These are phyloP conservation scores for Candida corydali DNA, from an alignment of 805 yeast species.

Conservation along the genomic window DNA sequence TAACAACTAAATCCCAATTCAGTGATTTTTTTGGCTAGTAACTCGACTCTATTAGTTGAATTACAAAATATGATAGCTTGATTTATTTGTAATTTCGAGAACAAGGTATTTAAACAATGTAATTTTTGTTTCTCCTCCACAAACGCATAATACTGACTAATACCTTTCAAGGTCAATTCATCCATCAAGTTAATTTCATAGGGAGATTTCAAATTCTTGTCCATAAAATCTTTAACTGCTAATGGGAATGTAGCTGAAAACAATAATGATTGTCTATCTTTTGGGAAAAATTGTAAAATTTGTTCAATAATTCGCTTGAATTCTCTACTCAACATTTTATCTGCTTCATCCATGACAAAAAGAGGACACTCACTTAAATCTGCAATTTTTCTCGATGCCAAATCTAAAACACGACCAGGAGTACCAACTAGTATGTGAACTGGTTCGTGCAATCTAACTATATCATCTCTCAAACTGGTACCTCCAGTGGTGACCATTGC, in stretches of 20 bases:
- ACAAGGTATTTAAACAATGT: constrained; percentile 92
- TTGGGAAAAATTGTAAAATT: constrained; percentile 76
- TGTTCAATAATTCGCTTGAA: constrained; percentile 85
- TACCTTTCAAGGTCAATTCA: constrained; percentile 92
- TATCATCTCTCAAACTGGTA: constrained; percentile 89
- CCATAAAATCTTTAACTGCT: constrained; percentile 90
- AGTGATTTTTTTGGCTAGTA: constrained; percentile 91
- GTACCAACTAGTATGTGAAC: constrained; percentile 96
- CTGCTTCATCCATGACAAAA: constrained; percentile 98
- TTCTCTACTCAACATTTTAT: constrained; percentile 89
- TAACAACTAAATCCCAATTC: constrained; percentile 96
- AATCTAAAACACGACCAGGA: constrained; percentile 94
- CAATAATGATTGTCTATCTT: constrained; percentile 66
- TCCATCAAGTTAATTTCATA: constrained; percentile 97
- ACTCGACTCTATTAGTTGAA: constrained; percentile 93
- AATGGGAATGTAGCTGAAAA: constrained; percentile 96
- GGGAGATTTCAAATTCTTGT: constrained; percentile 82
- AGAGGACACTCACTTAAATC: constrained; percentile 82
- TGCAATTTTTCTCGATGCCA: constrained; percentile 83
- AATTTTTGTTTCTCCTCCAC: constrained; percentile 95
- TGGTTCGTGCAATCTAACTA: constrained; percentile 84
- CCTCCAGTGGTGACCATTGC: constrained; percentile 99
- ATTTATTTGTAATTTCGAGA: constrained; percentile 90
- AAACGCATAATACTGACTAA: constrained; percentile 96
- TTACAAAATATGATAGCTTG: constrained; percentile 97